Percentiles rank a stretch among this genome's conserved stretches.
Evolutionary conservation across 2,329 filamentous ascomycete species (phyloP).

Genomic region (Colletotrichum spaethianum): DNA sequence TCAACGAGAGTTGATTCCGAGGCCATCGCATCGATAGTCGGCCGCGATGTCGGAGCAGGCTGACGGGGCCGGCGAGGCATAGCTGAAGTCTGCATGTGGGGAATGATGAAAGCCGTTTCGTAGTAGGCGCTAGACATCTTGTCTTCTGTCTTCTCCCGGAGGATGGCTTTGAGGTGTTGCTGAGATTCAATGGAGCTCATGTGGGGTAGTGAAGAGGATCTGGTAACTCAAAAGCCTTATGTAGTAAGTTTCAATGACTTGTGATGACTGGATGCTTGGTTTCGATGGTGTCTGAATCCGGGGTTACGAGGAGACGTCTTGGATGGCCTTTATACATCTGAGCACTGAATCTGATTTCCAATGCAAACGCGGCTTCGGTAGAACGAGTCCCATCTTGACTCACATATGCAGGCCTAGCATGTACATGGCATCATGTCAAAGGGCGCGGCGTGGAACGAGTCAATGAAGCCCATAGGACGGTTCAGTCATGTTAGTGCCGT

Average conservation of each 20-base stretch:
- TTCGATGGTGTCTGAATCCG: background rate
- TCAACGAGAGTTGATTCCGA: constrained; percentile 38
- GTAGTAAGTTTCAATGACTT: background rate
- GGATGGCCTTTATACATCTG: constrained; percentile 21
- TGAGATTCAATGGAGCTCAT: constrained; percentile 36
- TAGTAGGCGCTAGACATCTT: constrained; percentile 35
- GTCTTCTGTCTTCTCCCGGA: constrained; percentile 18
- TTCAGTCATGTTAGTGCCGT: constrained; percentile 9
- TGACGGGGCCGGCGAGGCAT: constrained; percentile 35
- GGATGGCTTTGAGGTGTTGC: constrained; percentile 35
- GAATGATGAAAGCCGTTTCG: constrained; percentile 37
- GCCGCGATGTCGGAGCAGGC: constrained; percentile 10
- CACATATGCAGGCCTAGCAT: constrained; percentile 1
- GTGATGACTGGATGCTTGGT: background rate
- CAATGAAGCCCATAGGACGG: constrained; percentile 8
- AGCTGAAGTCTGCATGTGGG: constrained; percentile 31
- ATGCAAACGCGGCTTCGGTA: constrained; percentile 20
- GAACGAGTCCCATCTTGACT: background rate
- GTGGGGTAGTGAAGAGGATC: background rate
- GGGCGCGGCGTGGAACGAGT: constrained; percentile 24
- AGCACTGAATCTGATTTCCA: constrained; percentile 6
- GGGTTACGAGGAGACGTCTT: constrained; percentile 5
- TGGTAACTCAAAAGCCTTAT: background rate
- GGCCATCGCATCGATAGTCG: constrained; percentile 25
- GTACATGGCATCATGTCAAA: constrained; percentile 37